Percentiles rank a stretch among this genome's conserved stretches.
phyloP scores from a whole-genome alignment of 257 asterid genomes.

The Avicennia marina region DNA sequence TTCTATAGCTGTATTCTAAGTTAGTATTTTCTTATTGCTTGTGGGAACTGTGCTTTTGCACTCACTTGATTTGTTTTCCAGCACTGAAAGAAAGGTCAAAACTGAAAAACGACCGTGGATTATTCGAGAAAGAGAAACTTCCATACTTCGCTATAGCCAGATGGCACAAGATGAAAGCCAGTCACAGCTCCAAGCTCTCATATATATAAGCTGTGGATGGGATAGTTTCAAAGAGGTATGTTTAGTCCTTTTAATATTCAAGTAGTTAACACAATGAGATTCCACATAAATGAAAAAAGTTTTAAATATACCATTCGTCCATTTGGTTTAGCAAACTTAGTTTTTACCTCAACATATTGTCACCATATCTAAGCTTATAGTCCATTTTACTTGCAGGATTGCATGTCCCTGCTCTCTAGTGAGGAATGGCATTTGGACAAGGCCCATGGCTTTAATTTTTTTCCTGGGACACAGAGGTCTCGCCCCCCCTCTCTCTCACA shows the following conservation, averaged over 20 bases:
- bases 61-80: slow-evolving; percentile 24
- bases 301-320: neutral
- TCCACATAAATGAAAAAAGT: neutral
- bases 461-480: slow-evolving; percentile 96
- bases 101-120: slow-evolving; percentile 89
- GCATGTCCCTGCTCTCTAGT: slow-evolving; percentile 59
- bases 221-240: slow-evolving; percentile 84
- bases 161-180: slow-evolving; percentile 40
- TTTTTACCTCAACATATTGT: neutral
- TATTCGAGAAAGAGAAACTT: slow-evolving; percentile 69
- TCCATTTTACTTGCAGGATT: slow-evolving; percentile 52
- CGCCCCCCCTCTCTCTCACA: slow-evolving; percentile 18
- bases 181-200: slow-evolving; percentile 70
- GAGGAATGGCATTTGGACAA: slow-evolving; percentile 77
- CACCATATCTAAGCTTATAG: slow-evolving; percentile 1
- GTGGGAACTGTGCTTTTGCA: slow-evolving; percentile 13
- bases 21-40: slow-evolving; percentile 7
- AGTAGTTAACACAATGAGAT: slow-evolving; percentile 8
- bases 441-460: slow-evolving; percentile 88
- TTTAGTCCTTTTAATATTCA: slow-evolving; percentile 8
- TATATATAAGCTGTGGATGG: slow-evolving; percentile 96
- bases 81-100: slow-evolving; percentile 36
- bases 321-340: neutral
- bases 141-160: slow-evolving; percentile 41
- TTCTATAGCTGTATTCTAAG: neutral